Base-by-base conservation (phyloP, 129 eudicot species). In the Mikania micrantha region DNA sequence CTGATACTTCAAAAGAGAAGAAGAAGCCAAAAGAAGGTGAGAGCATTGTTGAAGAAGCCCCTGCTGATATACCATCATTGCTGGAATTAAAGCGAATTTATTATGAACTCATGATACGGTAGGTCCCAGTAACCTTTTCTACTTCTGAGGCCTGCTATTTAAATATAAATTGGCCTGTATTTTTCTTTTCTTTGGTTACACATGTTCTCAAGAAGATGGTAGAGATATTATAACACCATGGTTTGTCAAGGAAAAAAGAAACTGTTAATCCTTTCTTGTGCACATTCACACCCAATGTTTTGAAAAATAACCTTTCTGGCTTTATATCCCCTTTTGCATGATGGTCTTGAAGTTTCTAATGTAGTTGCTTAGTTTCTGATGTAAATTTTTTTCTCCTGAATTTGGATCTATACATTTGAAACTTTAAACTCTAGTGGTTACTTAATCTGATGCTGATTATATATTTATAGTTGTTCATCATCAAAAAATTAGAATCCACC, bases 71-170 rank as follows among this genome's bases (percentile, higher is more conserved):
- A 48, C 98, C 98, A 28, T 74, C 98, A 3, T 57, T 88, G 71
- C 52, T 72, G 66, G 90, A 86, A 79, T 64, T 93, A 70, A 88
- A 93, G 78, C 78, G 84, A 24, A 93, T 88, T 62, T 93, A 93
- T 81, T 88, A 88, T 53, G 91, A 93, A 60, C 61, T 82, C 28
- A 86, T 93, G 98, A 92, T 92, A 24, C 80, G 92, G 98, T 88
- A 74, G 42, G 79, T 56, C 11, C 49, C 6, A 27, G 34, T 15
- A 3, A 19, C 48, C 70, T 5, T 42, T 20, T 35, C 11, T 57
- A 9, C 16, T 36, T 13, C 31, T n/a, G 5, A 27, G 19, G 20
- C 4, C 1, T 56, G 62, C 3, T 56, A n/a, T 38, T 38, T 7
- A 25, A 15, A 36, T 25, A 38, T 38, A 22, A 11, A 3, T 32